Evolutionary conservation across 768 basidiomycete species (phyloP).

Genomic region (Gloeostereum incarnatum): DNA sequence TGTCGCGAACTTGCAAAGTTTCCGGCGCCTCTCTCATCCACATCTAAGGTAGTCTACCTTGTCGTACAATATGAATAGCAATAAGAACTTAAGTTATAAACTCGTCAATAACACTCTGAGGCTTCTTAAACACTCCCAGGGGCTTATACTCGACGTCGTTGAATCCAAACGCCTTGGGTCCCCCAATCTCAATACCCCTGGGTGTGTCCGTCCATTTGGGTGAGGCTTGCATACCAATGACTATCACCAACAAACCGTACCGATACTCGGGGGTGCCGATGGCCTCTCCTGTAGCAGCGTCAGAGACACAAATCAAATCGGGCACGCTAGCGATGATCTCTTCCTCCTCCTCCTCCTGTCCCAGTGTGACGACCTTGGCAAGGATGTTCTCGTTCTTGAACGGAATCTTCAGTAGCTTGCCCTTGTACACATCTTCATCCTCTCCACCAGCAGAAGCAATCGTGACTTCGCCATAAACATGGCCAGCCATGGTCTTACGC

Average conservation of each 20-base stretch:
- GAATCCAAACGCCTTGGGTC: constrained; percentile 39
- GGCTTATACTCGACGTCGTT: constrained; percentile 25
- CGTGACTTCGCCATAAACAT: constrained; percentile 27
- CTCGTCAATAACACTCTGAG: constrained; percentile 33
- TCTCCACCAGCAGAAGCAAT: constrained; percentile 16
- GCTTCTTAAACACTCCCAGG: constrained; percentile 25
- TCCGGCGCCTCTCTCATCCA: too few relatives aligned
- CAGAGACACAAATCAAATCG: constrained; percentile 47
- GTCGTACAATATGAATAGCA: too few relatives aligned
- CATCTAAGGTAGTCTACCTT: too few relatives aligned
- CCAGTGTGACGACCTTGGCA: constrained; percentile 24
- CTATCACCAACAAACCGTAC: constrained; percentile 42
- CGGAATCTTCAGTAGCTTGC: constrained; percentile 30
- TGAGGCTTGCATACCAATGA: constrained; percentile 39
- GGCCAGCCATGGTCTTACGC: constrained; percentile 28
- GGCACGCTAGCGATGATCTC: constrained; percentile 42
- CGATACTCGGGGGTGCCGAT: constrained; percentile 49
- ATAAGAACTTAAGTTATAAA: too few relatives aligned
- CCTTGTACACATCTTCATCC: constrained; percentile 19
- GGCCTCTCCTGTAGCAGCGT: constrained; percentile 40
- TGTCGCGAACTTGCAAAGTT: too few relatives aligned
- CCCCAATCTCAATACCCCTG: constrained; percentile 40
- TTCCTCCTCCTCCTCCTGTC: constrained; percentile 14
- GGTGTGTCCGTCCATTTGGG: constrained; percentile 45
- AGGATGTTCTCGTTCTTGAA: constrained; percentile 50